Evolutionary conservation across 495 filamentous ascomycete genomes (phyloP), one percentile per base, ranked within the genome.

Genomic region (Aspergillus haitiensis): DNA sequence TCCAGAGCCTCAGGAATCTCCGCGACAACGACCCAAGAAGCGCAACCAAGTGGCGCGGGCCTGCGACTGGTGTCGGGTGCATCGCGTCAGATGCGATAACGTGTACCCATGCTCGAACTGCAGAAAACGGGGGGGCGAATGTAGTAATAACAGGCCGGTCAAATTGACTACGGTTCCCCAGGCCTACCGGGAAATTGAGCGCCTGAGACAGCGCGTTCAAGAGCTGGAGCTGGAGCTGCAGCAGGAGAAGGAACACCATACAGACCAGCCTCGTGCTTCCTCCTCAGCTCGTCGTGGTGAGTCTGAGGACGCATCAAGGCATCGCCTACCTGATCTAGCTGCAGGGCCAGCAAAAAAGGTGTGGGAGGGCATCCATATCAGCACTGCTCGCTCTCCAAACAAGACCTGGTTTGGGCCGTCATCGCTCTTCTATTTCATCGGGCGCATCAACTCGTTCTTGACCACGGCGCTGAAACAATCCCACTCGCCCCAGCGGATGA

Each of bases 1-100:
- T 16, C 7, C 42, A 46, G 42, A 46, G 12, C 16, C 42, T 46
- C 42, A 4, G 42, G 42, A 5, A 15, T 7, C 9, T 2, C 12
- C 9, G 16, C 31, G n/a, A 2, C 6, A 2, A 0, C 44, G 11
- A 49, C 42, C 3, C 2, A 46, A 36, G n/a, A 66, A 74, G 63
- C 64, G 76, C 18, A 70, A 63, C 51, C 74, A 78, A 61, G 76
- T 78, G 8, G 63, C 67, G 6, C 64, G 75, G 13, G 75, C 77
- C 5, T 79, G 76, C 59, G 72, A 75, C 62, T 77, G 71, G 71
- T 79, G 76, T 46, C 72, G 76, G 10, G 64, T 71, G 9, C 70
- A 77, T 42, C 71, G 75, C 12, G 68, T 75, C 45, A 77, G 76
- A 63, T 79, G 75, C 61, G 76, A 80, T 56, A 69, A 68, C 32